Base-by-base conservation (phyloP, 164 flowering plant species). In the Cinnamomum micranthum region DNA sequence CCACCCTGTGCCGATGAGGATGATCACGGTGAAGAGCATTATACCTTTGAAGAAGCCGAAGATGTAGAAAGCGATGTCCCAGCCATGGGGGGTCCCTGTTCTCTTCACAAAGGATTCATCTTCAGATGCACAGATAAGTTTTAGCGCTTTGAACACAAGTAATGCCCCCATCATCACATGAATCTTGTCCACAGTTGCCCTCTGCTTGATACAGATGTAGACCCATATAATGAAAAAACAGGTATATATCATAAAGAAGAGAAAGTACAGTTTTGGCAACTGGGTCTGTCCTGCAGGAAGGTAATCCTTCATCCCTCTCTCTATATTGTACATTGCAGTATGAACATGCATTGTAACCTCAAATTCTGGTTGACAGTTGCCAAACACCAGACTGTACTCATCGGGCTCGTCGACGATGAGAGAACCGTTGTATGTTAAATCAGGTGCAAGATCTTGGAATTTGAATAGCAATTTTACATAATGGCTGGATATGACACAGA, bases 1-100 rank as follows among this genome's bases (percentile, higher is more conserved):
- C 88, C 86, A 86, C 1, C 88, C 86, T 0, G 86, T 86, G 0
- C 86, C 86, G 6, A 86, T 86, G 6, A 86, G 82, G 66, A 82
- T 33, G 9, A 86, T 84, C 20, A 86, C 85, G 11, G 82, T 82
- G 76, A 86, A 86, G 63, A 86, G 68, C 78, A 78, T 73, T 28
- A 82, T 59, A 9, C 84, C 88, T 69, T 82, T 84, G 25, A 82
- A 78, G 78, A 84, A 82, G 13, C 85, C 79, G 3, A 86, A 84
- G 9, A 84, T 50, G 65, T 86, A 84, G 65, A 84, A 84, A 0
- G 80, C 78, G 0, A 86, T 73, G 31, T 84, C 84, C 88, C 88
- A 84, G 0, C 86, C 86, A 51, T 81, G 86, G 2, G 85, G 79
- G 2, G 85, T 82, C 2, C 88, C 88, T 1, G 86, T 84, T 69